Conservation (phyloP, 306 rosid species). For the Trichosanthes cucumerina region DNA sequence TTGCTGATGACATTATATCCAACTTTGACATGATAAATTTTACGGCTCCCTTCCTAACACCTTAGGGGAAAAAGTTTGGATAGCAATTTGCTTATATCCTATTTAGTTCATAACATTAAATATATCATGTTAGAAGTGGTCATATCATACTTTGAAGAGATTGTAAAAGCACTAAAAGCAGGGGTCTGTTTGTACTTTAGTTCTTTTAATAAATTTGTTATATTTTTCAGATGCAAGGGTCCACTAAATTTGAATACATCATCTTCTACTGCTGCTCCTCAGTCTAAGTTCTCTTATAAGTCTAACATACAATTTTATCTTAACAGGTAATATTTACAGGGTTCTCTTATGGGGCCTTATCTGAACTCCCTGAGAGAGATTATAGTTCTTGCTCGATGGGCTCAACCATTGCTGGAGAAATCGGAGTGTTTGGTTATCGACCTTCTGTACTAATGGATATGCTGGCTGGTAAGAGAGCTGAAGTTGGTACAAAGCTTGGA, state of each 20-base stretch:
- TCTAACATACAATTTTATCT: conserved; percentile 14
- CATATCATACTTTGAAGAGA: not conserved
- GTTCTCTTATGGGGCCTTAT: conserved; percentile 89
- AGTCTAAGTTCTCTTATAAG: not conserved
- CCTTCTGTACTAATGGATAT: conserved; percentile 86
- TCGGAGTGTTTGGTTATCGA: conserved; percentile 90
- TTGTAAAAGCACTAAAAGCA: not conserved
- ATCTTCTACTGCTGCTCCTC: not conserved
- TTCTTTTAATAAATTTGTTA: not conserved
- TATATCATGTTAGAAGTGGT: not conserved
- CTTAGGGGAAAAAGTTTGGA: not conserved
- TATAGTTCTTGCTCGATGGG: conserved; percentile 97
- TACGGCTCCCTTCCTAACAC: not conserved
- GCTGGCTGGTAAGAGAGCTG: conserved; percentile 99
- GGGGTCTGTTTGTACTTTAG: not conserved
- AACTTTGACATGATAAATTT: not conserved
- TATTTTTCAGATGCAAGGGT: not conserved
- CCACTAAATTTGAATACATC: not conserved
- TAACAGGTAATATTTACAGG: conserved; percentile 90
- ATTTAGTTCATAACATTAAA: not conserved
- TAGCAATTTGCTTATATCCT: not conserved
- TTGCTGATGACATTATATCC: not conserved
- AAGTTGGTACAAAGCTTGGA: conserved; percentile 85
- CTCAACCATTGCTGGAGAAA: conserved; percentile 91
- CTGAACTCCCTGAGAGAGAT: conserved; percentile 72